Evolutionary conservation across 2,329 filamentous ascomycete genomes (phyloP), one percentile per base, ranked within the genome.

Genomic region (Periconia digitata): DNA sequence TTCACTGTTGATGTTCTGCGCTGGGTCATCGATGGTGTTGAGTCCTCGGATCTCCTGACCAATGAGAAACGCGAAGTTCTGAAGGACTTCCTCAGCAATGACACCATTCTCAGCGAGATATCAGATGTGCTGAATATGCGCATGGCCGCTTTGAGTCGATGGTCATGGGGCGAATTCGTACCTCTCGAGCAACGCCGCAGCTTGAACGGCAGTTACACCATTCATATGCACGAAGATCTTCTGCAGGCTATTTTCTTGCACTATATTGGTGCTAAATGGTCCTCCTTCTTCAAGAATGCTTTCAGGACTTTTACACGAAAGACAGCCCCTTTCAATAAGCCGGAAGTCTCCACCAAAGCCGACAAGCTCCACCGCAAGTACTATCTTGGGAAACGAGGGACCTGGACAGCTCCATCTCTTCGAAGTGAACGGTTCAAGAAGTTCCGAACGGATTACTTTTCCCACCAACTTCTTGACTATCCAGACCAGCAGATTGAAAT

Each of bases 21-120:
- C 21, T 74, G 70, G 71, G 62, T 71, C 8, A 75, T 79, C 10
- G 49, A 70, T 10, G 73, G 76, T 0, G 71, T 81, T 2, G 58
- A 75, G 18, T 57, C 64, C 3, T 76, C 75, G 0, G 76, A 77
- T 27, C 64, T 79, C 0, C 67, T 81, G 3, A 72, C 73, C 3
- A 65, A 69, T 21, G 66, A 67, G 18, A 70, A 72, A 47, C 58
- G 66, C n/a, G 60, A 64, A 32, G 60, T 59, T 6, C 52, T 68
- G 8, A 63, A 61, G n/a, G 67, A 69, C 50, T 69, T 69, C 20
- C 51, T 65, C 3, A 54, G 49, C 35, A 69, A 70, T 40, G 55
- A 63, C 15, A 53, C 67, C 22, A 66, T 69, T 23, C 42, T 68
- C n/a, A 32, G 24, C 10, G 66, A 68, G 48, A 55, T 69, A 29